phyloP scores from a whole-genome alignment of 2,329 filamentous ascomycete species.

The Colletotrichum viniferum region DNA sequence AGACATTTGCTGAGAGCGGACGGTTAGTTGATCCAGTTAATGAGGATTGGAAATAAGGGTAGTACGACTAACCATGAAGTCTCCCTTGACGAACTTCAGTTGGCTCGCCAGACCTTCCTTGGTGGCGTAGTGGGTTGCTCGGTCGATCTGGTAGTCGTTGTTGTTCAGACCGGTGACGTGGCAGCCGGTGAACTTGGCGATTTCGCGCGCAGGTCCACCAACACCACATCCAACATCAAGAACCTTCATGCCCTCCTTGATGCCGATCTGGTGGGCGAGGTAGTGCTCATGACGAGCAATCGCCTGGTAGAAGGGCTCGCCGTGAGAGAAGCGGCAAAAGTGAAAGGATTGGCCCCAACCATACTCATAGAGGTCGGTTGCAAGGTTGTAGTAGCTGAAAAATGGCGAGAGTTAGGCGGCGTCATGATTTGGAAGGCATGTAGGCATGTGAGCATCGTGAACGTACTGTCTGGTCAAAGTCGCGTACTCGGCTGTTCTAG shows the following conservation, averaged over 20 bases:
- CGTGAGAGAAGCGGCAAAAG: constrained; percentile 88
- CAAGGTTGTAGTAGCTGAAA: constrained; percentile 85
- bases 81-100: constrained; percentile 84
- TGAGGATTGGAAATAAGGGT: not conserved
- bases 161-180: constrained; percentile 92
- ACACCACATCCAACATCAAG: constrained; percentile 96
- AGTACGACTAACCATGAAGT: constrained; percentile 78
- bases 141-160: constrained; percentile 96
- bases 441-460: not conserved
- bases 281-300: constrained; percentile 96
- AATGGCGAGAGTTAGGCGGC: not conserved
- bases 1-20: constrained; percentile 72
- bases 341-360: constrained; percentile 94
- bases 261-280: constrained; percentile 82
- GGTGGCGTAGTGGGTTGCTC: constrained; percentile 79
- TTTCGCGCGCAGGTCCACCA: constrained; percentile 90
- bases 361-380: constrained; percentile 91
- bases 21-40: not conserved
- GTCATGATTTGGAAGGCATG: not conserved
- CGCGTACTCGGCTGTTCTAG: constrained; percentile 82
- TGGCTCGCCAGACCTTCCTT: constrained; percentile 80
- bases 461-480: constrained; percentile 85
- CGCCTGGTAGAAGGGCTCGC: constrained; percentile 84
- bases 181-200: constrained; percentile 87
- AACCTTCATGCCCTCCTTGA: constrained; percentile 81